Percentiles rank a stretch among this genome's conserved stretches.
Conservation (phyloP, 1,139 yeast species). For the Meyerozyma carpophila region DNA sequence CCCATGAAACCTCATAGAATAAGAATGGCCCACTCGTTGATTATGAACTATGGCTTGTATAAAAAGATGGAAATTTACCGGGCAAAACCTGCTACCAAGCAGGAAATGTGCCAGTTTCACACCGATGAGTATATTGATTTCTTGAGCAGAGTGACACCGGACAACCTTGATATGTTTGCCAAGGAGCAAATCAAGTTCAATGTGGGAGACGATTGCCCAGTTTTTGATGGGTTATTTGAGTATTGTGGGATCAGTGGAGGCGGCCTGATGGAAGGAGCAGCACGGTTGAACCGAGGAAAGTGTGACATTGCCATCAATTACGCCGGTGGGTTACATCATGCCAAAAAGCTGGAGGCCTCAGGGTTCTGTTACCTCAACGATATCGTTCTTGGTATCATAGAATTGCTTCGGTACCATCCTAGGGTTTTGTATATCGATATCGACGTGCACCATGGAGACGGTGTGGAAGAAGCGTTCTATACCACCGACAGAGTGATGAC, state of each 20-base stretch:
- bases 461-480: conserved; percentile 96
- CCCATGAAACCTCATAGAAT: conserved; percentile 99
- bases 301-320: conserved; percentile 95
- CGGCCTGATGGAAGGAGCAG: conserved; percentile 96
- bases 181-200: conserved; percentile 93
- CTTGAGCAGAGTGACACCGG: conserved; percentile 89
- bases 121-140: conserved; percentile 97
- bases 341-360: conserved; percentile 90
- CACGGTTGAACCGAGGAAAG: conserved; percentile 84
- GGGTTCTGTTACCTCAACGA: conserved; percentile 91
- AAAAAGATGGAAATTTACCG: conserved; percentile 95
- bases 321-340: conserved; percentile 97
- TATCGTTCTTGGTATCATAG: conserved; percentile 86
- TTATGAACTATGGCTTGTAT: conserved; percentile 95
- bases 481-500: conserved; percentile 97
- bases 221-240: conserved; percentile 92
- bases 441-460: conserved; percentile 98
- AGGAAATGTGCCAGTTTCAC: conserved; percentile 98
- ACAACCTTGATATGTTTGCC: conserved; percentile 83
- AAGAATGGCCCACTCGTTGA: conserved; percentile 96
- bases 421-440: conserved; percentile 94
- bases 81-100: conserved; percentile 97
- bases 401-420: conserved; percentile 84
- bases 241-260: conserved; percentile 94
- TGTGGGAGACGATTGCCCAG: conserved; percentile 97